These are phyloP conservation scores for Trebouxia gelatinosa DNA, from an alignment of 163 green algal genomes.

Conservation along the genomic window DNA sequence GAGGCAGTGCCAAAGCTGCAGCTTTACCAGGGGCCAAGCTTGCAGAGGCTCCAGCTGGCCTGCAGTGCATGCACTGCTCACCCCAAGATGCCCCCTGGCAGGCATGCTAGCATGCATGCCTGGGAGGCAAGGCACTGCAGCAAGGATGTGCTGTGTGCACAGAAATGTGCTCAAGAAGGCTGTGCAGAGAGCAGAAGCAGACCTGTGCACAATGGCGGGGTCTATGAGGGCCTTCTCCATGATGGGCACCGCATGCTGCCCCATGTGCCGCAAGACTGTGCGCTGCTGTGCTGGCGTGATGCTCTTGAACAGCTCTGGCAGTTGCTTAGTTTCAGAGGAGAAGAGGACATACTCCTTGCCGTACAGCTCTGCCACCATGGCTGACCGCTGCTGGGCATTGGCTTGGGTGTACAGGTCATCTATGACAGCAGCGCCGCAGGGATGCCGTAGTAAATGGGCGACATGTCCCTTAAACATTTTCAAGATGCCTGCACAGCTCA, in stretches of 20 bases:
- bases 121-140: too few relatives aligned
- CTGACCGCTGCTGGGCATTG: slow-evolving; percentile 55
- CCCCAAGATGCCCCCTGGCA: too few relatives aligned
- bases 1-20: too few relatives aligned
- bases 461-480: slow-evolving; percentile 71
- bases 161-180: background rate
- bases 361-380: slow-evolving; percentile 83
- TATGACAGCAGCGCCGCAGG: slow-evolving; percentile 76
- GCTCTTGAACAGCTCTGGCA: slow-evolving; percentile 52
- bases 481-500: slow-evolving; percentile 54
- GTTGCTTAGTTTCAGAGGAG: slow-evolving; percentile 28
- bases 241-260: slow-evolving; percentile 66
- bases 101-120: too few relatives aligned
- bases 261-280: slow-evolving; percentile 68
- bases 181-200: background rate
- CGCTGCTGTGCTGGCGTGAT: slow-evolving; percentile 52
- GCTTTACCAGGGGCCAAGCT: too few relatives aligned
- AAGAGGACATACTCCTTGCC: slow-evolving; percentile 81
- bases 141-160: too few relatives aligned
- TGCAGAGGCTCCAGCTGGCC: too few relatives aligned
- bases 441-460: slow-evolving; percentile 80
- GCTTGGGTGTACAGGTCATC: slow-evolving; percentile 72
- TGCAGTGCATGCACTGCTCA: too few relatives aligned
- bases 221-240: slow-evolving; percentile 91
- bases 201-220: slow-evolving; percentile 77